These are phyloP conservation scores for Phytophthora hibernalis DNA, from an alignment of 352 stramenopile genomes.

Conservation along the genomic window DNA sequence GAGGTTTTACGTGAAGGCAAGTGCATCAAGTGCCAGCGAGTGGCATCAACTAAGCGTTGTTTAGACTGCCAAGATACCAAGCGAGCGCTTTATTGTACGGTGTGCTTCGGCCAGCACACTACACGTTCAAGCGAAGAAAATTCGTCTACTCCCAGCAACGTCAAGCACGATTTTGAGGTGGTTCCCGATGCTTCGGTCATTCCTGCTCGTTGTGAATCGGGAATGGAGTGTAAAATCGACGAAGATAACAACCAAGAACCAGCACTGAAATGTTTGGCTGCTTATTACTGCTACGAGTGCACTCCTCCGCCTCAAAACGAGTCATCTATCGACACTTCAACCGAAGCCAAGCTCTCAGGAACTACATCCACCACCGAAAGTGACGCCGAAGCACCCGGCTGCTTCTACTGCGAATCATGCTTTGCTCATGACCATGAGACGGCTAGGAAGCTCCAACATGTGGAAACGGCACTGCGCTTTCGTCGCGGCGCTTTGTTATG, in stretches of 20 bases:
- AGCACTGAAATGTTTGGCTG: conserved; percentile 28
- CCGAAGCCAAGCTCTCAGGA: not conserved
- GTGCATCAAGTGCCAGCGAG: conserved; percentile 49
- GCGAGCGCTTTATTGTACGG: conserved; percentile 46
- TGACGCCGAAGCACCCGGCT: conserved; percentile 14
- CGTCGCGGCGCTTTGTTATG: conserved; percentile 56
- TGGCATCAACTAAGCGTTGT: conserved; percentile 57
- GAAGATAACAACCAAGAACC: conserved; percentile 26
- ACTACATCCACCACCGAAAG: not conserved
- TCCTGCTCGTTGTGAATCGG: conserved; percentile 43
- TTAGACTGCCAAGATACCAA: conserved; percentile 50
- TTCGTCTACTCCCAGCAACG: conserved; percentile 20
- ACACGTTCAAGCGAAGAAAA: conserved; percentile 11
- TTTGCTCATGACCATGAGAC: conserved; percentile 59
- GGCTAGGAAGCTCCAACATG: conserved; percentile 48
- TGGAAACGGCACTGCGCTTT: conserved; percentile 59
- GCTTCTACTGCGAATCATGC: conserved; percentile 76
- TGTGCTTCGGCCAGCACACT: conserved; percentile 69
- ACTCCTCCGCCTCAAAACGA: not conserved
- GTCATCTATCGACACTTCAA: not conserved
- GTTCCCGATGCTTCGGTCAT: conserved; percentile 33
- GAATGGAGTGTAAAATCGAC: conserved; percentile 15
- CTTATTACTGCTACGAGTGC: conserved; percentile 57
- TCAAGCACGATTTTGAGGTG: conserved; percentile 65
- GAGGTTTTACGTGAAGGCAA: conserved; percentile 29